phyloP scores from a whole-genome alignment of 768 basidiomycete genomes.

The Tylopilus sp. region DNA sequence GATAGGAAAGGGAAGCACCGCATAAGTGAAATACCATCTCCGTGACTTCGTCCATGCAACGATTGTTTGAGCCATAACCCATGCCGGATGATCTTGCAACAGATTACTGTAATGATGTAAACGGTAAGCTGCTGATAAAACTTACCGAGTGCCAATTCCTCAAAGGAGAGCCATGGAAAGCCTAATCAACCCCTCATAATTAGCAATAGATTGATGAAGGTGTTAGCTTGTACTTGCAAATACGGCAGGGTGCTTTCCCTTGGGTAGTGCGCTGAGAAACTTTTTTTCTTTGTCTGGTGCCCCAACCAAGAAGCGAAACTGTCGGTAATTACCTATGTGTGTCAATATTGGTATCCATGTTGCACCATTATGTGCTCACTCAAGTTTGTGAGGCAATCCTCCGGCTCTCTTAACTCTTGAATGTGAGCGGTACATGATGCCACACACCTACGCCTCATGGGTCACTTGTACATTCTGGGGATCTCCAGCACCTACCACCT shows the following conservation, averaged over 20 bases:
- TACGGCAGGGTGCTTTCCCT: slow-evolving; percentile 27
- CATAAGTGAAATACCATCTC: slow-evolving; percentile 46
- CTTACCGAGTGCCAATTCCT: slow-evolving; percentile 70
- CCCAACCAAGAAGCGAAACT: slow-evolving; percentile 70
- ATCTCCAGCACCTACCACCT: slow-evolving; percentile 44
- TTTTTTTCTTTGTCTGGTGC: slow-evolving; percentile 70
- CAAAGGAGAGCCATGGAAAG: slow-evolving; percentile 65
- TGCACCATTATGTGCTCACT: slow-evolving; percentile 30
- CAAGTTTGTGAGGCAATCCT: slow-evolving; percentile 53
- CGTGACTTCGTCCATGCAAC: slow-evolving; percentile 58
- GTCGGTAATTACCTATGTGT: slow-evolving; percentile 28
- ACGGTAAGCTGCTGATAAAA: not conserved
- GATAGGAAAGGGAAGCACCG: not conserved
- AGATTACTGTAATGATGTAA: not conserved
- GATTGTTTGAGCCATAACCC: slow-evolving; percentile 62
- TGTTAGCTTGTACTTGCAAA: slow-evolving; percentile 1
- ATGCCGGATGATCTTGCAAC: slow-evolving; percentile 60
- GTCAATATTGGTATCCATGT: not conserved
- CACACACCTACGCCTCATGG: slow-evolving; percentile 48
- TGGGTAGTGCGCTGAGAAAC: slow-evolving; percentile 48
- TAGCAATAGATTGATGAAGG: not conserved
- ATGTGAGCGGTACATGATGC: slow-evolving; percentile 72
- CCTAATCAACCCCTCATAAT: slow-evolving; percentile 35
- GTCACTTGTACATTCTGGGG: not conserved
- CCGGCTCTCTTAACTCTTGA: slow-evolving; percentile 54